Conservation (phyloP, 2,329 filamentous ascomycete species). For the Trichoderma sp. region DNA sequence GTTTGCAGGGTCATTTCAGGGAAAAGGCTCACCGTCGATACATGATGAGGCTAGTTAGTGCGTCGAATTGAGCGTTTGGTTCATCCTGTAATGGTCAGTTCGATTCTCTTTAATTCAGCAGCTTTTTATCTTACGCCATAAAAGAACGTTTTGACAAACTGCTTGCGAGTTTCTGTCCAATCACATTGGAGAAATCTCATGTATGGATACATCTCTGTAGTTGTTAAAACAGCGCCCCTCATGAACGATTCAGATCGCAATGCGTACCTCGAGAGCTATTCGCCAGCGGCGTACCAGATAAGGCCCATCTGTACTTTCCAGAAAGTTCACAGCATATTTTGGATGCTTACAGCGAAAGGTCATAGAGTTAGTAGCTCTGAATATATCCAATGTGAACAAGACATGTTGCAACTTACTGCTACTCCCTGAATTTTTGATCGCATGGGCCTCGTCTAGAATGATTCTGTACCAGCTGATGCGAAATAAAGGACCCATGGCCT, state of each 20-base stretch:
- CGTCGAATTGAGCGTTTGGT: constrained; percentile 31
- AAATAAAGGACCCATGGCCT: constrained; percentile 28
- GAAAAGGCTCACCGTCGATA: constrained; percentile 35
- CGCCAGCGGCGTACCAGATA: constrained; percentile 44
- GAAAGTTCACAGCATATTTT: constrained; percentile 35
- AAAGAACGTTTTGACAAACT: constrained; percentile 33
- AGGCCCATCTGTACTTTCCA: constrained; percentile 41
- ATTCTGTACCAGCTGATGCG: constrained; percentile 53
- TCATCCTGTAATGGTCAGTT: constrained; percentile 24
- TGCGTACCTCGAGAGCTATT: constrained; percentile 40
- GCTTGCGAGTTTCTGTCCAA: not conserved
- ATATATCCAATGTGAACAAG: too few species aligned
- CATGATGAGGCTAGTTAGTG: constrained; percentile 35
- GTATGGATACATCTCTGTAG: constrained; percentile 44
- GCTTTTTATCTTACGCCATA: constrained; percentile 25
- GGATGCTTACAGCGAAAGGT: constrained; percentile 30
- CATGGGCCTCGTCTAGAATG: constrained; percentile 61
- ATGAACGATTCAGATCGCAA: not conserved
- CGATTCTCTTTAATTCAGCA: not conserved
- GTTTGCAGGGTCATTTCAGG: not conserved
- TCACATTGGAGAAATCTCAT: constrained; percentile 40
- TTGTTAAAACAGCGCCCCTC: constrained; percentile 19
- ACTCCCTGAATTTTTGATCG: constrained; percentile 54
- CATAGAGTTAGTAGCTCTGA: not conserved
- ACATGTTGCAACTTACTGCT: constrained; percentile 35